phyloP scores from a whole-genome alignment of 768 basidiomycete genomes.

The Megacollybia marginata region DNA sequence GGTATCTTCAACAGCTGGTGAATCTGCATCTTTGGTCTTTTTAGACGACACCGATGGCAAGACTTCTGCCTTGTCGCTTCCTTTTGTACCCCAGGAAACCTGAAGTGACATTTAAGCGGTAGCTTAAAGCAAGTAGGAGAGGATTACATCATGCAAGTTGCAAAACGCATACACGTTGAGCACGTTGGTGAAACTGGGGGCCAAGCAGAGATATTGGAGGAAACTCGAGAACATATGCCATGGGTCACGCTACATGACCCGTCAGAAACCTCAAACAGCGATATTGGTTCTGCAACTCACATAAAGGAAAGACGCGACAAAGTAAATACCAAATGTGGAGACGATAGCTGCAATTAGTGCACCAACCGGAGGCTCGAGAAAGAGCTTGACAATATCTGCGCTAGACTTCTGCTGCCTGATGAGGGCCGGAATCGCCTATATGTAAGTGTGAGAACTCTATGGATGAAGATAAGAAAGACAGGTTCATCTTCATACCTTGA shows the following conservation, averaged over 20 bases:
- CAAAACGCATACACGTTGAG: conserved; percentile 97
- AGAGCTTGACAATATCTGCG: conserved; percentile 42
- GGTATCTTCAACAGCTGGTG: conserved; percentile 79
- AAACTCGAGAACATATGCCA: conserved; percentile 98
- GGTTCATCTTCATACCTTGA: conserved; percentile 42
- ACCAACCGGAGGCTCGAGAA: conserved; percentile 74
- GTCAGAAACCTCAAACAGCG: background rate
- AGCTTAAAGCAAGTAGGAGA: background rate
- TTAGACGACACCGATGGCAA: conserved; percentile 85
- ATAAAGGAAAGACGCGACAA: conserved; percentile 78
- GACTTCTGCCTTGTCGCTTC: conserved; percentile 88
- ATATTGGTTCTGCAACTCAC: conserved; percentile 37
- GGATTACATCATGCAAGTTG: conserved; percentile 80
- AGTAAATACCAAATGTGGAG: conserved; percentile 89
- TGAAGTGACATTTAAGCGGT: conserved; percentile 15
- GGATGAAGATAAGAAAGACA: background rate
- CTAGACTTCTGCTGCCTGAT: conserved; percentile 39
- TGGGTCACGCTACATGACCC: conserved; percentile 65
- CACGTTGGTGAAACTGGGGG: conserved; percentile 91
- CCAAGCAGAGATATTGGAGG: conserved; percentile 83
- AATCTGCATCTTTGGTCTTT: conserved; percentile 68
- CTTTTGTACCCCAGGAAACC: conserved; percentile 95
- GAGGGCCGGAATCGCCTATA: conserved; percentile 44
- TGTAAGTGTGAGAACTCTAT: background rate
- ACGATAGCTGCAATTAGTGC: conserved; percentile 80